A percentile compares a stretch with the other conserved stretches of the same genome.
phyloP scores from a whole-genome alignment of 2,329 filamentous ascomycete genomes.

The Trichoderma sp. region DNA sequence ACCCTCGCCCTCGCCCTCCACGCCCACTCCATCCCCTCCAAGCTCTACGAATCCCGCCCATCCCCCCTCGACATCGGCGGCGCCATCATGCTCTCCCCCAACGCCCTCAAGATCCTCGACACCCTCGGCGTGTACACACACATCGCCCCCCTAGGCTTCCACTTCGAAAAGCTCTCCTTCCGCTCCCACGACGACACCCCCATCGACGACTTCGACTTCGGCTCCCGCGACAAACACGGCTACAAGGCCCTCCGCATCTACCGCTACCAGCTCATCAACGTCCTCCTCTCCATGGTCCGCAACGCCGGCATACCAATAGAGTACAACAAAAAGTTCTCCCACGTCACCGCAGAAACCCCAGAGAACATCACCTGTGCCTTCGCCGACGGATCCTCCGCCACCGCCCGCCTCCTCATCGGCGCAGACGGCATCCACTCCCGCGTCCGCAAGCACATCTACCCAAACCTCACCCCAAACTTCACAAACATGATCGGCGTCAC shows the following conservation, averaged over 20 bases:
- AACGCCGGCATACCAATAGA: conserved; percentile 47
- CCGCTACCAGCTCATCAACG: conserved; percentile 53
- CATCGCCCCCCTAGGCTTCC: conserved; percentile 50
- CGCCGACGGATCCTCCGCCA: conserved; percentile 46
- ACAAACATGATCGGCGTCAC: conserved; percentile 50
- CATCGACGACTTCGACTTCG: conserved; percentile 52
- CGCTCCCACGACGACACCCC: conserved; percentile 40
- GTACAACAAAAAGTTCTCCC: conserved; percentile 52
- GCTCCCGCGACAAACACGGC: conserved; percentile 50
- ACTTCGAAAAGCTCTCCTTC: conserved; percentile 56
- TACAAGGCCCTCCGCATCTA: conserved; percentile 59
- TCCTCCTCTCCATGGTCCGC: conserved; percentile 47
- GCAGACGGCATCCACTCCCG: conserved; percentile 63
- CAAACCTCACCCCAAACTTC: conserved; percentile 52
- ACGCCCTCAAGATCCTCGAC: conserved; percentile 58
- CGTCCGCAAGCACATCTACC: conserved; percentile 55
- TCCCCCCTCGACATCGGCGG: conserved; percentile 53
- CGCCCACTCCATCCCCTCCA: conserved; percentile 51
- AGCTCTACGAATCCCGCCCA: conserved; percentile 54
- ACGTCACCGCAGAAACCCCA: conserved; percentile 46
- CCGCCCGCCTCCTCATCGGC: conserved; percentile 53
- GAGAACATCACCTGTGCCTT: conserved; percentile 51
- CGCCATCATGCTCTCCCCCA: conserved; percentile 62
- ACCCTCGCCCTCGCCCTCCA: conserved; percentile 58
- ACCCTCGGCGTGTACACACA: conserved; percentile 51